Percentiles rank a stretch among this genome's conserved stretches.
Conservation (phyloP, 2,329 filamentous ascomycete species). For the Aspergillus sp. region DNA sequence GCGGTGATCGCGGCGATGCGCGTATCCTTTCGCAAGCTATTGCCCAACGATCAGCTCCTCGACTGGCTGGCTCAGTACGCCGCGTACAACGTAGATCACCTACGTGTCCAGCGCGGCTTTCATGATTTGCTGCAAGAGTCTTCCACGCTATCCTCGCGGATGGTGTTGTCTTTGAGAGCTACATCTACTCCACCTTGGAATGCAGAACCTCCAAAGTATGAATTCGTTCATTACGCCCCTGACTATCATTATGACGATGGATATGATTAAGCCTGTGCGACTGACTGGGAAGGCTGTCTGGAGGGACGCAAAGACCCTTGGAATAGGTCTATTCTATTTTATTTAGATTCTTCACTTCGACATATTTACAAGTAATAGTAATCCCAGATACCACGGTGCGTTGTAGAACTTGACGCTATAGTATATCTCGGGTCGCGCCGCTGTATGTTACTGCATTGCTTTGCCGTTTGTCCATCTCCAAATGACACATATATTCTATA, state of each 20-base stretch:
- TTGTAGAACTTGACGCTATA: too few species aligned
- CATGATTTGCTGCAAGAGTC: constrained; percentile 8
- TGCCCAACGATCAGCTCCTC: background rate
- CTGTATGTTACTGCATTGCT: too few species aligned
- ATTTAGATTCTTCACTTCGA: too few species aligned
- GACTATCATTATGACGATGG: background rate
- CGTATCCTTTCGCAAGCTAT: background rate
- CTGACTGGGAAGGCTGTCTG: too few species aligned
- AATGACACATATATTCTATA: too few species aligned
- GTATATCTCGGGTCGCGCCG: too few species aligned
- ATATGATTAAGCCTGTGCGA: too few species aligned
- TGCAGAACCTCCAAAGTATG: background rate
- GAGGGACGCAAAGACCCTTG: too few species aligned
- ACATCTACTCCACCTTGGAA: background rate
- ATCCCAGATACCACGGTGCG: too few species aligned
- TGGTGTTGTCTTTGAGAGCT: constrained; percentile 6
- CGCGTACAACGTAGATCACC: background rate
- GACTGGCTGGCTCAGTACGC: constrained; percentile 12
- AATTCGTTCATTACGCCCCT: background rate
- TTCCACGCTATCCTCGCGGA: constrained; percentile 7
- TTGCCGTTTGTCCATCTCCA: too few species aligned
- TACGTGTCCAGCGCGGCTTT: constrained; percentile 3
- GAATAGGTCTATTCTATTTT: too few species aligned
- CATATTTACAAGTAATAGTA: too few species aligned
- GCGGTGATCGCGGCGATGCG: background rate